Percentiles rank a stretch among this genome's conserved stretches.
Conservation (phyloP, 805 yeast genomes). For the Candida sithepensis region DNA sequence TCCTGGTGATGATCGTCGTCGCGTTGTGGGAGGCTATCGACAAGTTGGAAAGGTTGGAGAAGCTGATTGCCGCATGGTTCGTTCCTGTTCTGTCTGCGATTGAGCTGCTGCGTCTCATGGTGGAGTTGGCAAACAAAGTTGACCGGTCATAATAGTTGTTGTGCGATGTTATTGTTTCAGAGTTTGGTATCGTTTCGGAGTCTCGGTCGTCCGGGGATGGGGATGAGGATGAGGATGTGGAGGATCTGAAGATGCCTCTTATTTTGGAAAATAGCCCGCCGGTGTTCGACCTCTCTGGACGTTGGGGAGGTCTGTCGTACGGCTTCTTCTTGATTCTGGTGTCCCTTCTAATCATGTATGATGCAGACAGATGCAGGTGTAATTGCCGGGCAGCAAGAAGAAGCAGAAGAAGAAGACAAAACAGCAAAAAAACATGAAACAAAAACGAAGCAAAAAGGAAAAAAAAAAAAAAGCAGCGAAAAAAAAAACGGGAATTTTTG, state of each 20-base stretch:
- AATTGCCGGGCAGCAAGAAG: not conserved
- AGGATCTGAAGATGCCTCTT: slow-evolving; percentile 13
- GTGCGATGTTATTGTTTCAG: not conserved
- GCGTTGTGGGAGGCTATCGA: slow-evolving; percentile 11
- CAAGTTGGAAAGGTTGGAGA: slow-evolving; percentile 21
- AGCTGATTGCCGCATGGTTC: slow-evolving; percentile 17
- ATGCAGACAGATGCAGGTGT: not conserved
- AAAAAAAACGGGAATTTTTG: too few relatives aligned
- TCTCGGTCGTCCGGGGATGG: too few relatives aligned
- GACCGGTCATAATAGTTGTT: not conserved
- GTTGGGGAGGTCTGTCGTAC: slow-evolving; percentile 13
- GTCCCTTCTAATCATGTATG: slow-evolving; percentile 20
- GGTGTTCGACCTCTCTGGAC: not conserved
- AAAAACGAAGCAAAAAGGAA: too few relatives aligned
- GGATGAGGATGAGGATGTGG: too few relatives aligned
- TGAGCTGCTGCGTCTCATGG: too few relatives aligned
- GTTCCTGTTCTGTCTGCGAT: too few relatives aligned
- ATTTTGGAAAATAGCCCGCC: slow-evolving; percentile 18
- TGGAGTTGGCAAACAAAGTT: not conserved
- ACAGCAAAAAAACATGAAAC: not conserved
- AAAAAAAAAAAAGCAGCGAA: too few relatives aligned
- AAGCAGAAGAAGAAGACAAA: not conserved
- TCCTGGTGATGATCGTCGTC: slow-evolving; percentile 19
- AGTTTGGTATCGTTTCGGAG: not conserved
- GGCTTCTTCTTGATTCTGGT: slow-evolving; percentile 13